Percentiles rank a stretch among this genome's conserved stretches.
phyloP scores from a whole-genome alignment of 2,329 filamentous ascomycete genomes.

The Aspergillus glaucus region DNA sequence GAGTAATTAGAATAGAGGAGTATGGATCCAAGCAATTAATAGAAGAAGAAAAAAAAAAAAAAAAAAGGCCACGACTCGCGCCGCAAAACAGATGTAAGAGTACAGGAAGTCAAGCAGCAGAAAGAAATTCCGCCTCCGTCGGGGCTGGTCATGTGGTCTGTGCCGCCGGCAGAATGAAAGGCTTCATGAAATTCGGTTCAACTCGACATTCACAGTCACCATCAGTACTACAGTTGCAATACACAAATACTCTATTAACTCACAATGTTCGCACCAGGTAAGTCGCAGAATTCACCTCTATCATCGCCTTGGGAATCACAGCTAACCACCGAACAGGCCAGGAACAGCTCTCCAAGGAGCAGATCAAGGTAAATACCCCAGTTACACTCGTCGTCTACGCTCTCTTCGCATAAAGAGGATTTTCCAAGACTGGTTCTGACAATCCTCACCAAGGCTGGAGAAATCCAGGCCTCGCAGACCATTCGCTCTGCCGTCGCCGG shows the following conservation, averaged over 20 bases:
- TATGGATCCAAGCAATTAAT: background rate
- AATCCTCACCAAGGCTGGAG: constrained; percentile 37
- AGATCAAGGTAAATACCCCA: constrained; percentile 36
- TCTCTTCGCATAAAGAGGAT: too few species aligned
- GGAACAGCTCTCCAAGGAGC: constrained; percentile 42
- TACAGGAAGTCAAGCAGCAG: constrained; percentile 1
- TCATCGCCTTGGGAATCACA: background rate
- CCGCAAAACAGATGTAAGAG: background rate
- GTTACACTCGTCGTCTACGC: background rate
- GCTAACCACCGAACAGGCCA: constrained; percentile 22
- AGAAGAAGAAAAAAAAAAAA: background rate
- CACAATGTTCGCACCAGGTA: constrained; percentile 32
- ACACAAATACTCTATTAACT: background rate
- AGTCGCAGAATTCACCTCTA: background rate
- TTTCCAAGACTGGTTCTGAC: too few species aligned
- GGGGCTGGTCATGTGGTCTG: constrained; percentile 1
- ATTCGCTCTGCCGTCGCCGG: constrained; percentile 50
- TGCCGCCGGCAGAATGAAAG: constrained; percentile 12
- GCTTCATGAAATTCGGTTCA: background rate
- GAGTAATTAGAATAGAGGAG: too few species aligned
- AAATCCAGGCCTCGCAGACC: constrained; percentile 48
- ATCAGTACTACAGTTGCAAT: constrained; percentile 2
- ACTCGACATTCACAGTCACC: background rate
- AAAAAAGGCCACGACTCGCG: background rate
- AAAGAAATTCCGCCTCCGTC: constrained; percentile 15